A percentile compares a stretch with the other conserved stretches of the same genome.
phyloP scores from a whole-genome alignment of 768 basidiomycete species.

The Termitomyces sp. region DNA sequence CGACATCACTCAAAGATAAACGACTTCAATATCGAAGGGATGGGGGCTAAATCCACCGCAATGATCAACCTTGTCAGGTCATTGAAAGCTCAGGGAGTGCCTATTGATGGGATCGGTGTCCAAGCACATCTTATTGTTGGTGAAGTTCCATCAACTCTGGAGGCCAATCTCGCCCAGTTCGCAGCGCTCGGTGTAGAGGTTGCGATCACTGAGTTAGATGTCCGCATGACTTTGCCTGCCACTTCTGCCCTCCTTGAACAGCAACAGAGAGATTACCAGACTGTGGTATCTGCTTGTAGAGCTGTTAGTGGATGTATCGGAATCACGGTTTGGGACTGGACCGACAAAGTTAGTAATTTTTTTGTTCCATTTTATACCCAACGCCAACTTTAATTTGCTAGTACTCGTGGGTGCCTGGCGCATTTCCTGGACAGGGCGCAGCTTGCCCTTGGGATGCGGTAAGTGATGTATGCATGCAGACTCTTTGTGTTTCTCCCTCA shows the following conservation, averaged over 20 bases:
- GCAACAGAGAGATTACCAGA: constrained; percentile 53
- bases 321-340: constrained; percentile 41
- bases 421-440: constrained; percentile 31
- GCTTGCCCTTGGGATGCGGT: constrained; percentile 33
- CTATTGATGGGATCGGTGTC: constrained; percentile 58
- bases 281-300: constrained; percentile 50
- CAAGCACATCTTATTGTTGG: constrained; percentile 59
- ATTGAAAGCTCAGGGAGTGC: constrained; percentile 40
- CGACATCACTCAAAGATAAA: constrained; percentile 22
- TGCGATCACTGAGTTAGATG: constrained; percentile 65
- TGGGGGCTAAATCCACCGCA: constrained; percentile 48
- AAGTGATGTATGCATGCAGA: background rate
- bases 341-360: constrained; percentile 12
- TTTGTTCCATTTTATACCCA: background rate
- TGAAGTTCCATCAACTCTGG: constrained; percentile 40
- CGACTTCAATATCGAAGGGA: constrained; percentile 35
- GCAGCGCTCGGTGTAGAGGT: constrained; percentile 59
- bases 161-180: constrained; percentile 44
- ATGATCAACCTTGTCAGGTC: constrained; percentile 46
- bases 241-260: constrained; percentile 43
- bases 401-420: constrained; percentile 35
- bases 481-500: background rate
- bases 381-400: background rate
- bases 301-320: constrained; percentile 35
- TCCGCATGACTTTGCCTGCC: constrained; percentile 50